These are phyloP conservation scores for Kazachstania africana DNA, from an alignment of 805 yeast species.

Conservation along the genomic window DNA sequence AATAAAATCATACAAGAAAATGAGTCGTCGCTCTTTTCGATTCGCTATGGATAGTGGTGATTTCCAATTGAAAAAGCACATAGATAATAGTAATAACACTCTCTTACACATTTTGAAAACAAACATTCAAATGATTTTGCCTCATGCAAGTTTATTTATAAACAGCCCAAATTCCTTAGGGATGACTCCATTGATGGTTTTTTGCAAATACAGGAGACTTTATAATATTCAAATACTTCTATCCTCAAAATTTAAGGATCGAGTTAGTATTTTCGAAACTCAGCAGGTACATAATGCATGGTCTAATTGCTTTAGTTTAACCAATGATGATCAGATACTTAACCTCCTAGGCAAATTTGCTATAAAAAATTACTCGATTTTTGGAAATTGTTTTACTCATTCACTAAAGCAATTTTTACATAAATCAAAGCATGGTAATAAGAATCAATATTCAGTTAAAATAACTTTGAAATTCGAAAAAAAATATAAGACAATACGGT, in stretches of 20 bases:
- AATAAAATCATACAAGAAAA: too few species aligned
- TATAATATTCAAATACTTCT: conserved; percentile 46
- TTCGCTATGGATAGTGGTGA: conserved; percentile 16
- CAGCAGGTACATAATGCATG: conserved; percentile 27
- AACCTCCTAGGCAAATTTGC: conserved; percentile 9
- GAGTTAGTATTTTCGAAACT: conserved; percentile 25
- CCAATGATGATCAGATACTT: conserved; percentile 25
- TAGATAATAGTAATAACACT: conserved; percentile 65
- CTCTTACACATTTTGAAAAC: conserved; percentile 59
- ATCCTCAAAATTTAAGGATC: conserved; percentile 37
- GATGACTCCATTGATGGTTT: conserved; percentile 61
- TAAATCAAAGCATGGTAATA: too few species aligned
- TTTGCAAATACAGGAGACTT: conserved; percentile 54
- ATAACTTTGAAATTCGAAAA: too few species aligned
- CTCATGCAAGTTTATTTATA: conserved; percentile 28
- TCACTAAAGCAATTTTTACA: conserved; percentile 14
- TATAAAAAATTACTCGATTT: conserved; percentile 4
- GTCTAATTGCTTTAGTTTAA: conserved; percentile 38
- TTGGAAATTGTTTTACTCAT: conserved; percentile 9
- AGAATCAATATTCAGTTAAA: too few species aligned
- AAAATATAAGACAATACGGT: too few species aligned
- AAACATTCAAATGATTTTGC: conserved; percentile 33
- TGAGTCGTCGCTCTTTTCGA: too few species aligned
- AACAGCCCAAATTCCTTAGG: conserved; percentile 49
- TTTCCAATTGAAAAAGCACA: conserved; percentile 46